A percentile compares a stretch with the other conserved stretches of the same genome.
phyloP scores from a whole-genome alignment of 139 green algal genomes.

The Closterium sp. region DNA sequence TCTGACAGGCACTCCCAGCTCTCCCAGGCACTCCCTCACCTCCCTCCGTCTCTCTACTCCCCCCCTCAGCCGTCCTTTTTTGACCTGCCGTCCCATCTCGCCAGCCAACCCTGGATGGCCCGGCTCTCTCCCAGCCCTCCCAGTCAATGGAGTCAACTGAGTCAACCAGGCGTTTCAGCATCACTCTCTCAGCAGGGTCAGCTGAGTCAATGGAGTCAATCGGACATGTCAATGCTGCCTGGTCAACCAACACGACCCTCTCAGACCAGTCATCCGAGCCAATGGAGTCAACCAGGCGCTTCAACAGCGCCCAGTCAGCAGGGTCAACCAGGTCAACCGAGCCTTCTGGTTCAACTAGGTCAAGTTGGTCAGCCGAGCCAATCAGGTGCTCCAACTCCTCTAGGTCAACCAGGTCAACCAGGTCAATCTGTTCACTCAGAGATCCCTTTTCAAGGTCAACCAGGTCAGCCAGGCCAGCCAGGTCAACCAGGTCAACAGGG shows the following conservation, averaged over 20 bases:
- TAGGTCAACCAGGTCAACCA: background rate
- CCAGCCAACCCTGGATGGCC: background rate
- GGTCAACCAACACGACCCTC: too few species aligned
- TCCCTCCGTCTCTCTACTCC: background rate
- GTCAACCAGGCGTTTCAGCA: too few species aligned
- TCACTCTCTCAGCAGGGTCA: too few species aligned
- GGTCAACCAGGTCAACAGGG: background rate
- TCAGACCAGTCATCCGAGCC: too few species aligned
- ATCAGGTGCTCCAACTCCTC: background rate
- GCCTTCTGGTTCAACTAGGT: too few species aligned
- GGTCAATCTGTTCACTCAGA: too few species aligned
- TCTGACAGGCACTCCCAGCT: background rate
- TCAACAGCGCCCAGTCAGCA: too few species aligned
- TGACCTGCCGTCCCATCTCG: background rate
- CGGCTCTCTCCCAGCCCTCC: background rate
- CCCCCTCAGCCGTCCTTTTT: background rate
- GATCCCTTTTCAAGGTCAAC: too few species aligned
- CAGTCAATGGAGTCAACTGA: background rate
- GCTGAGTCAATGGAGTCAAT: too few species aligned
- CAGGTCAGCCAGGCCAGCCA: background rate
- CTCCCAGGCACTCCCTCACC: background rate
- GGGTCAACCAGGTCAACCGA: too few species aligned
- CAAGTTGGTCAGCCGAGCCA: background rate
- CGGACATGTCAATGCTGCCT: too few species aligned
- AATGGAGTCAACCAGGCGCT: too few species aligned